These are phyloP conservation scores for Sugiyamaella paludigena DNA, from an alignment of 1,139 yeast genomes.

Conservation along the genomic window DNA sequence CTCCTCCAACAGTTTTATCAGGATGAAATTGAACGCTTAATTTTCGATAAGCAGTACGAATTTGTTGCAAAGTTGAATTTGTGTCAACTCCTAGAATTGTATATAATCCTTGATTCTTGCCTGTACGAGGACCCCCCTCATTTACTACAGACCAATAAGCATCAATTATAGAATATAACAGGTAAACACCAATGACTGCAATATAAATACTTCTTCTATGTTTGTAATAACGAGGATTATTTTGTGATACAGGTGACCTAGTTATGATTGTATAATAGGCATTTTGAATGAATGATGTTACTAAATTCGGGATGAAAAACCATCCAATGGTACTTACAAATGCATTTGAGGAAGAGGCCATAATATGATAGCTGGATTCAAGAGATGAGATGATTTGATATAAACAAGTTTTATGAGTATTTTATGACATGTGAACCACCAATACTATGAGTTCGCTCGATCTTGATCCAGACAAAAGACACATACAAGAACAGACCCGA, in stretches of 20 bases:
- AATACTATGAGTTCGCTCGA: too few species aligned
- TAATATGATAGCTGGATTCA: not conserved
- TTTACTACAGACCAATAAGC: constrained; percentile 18
- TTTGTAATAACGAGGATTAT: constrained; percentile 8
- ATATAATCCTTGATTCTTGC: constrained; percentile 22
- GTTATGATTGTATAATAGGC: constrained; percentile 19
- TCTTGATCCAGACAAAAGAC: too few species aligned
- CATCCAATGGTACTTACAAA: constrained; percentile 24
- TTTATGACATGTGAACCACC: too few species aligned
- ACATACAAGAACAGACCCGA: too few species aligned
- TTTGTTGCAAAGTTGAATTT: constrained; percentile 14
- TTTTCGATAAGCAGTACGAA: constrained; percentile 21
- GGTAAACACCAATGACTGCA: constrained; percentile 20
- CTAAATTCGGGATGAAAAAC: constrained; percentile 26
- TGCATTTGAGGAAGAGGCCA: constrained; percentile 13
- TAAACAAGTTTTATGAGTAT: too few species aligned
- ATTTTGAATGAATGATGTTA: constrained; percentile 20
- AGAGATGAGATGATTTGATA: too few species aligned
- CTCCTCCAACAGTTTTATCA: constrained; percentile 31
- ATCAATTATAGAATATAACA: constrained; percentile 20
- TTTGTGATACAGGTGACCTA: constrained; percentile 2
- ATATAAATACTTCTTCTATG: constrained; percentile 19
- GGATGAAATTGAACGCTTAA: constrained; percentile 37
- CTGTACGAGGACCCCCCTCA: constrained; percentile 14
- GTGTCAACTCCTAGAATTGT: constrained; percentile 22